These are phyloP conservation scores for Echeveria elegans DNA, from an alignment of 164 flowering plant genomes.

Conservation along the genomic window DNA sequence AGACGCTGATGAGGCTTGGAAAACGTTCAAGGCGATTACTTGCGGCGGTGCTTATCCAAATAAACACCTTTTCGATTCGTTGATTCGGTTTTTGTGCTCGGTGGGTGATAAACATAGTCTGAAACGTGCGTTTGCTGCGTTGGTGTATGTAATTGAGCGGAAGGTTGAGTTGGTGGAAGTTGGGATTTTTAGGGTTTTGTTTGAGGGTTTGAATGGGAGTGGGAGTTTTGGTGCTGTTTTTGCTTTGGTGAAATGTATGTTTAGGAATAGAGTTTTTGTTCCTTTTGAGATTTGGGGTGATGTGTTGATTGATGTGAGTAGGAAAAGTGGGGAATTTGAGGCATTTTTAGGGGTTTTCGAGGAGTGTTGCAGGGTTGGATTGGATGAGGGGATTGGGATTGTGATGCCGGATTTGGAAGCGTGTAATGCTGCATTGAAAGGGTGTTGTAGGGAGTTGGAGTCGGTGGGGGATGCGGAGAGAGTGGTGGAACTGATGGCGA, in stretches of 20 bases:
- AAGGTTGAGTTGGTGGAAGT: slow-evolving; percentile 39
- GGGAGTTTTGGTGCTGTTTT: slow-evolving; percentile 66
- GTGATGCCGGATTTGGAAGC: slow-evolving; percentile 69
- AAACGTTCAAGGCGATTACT: slow-evolving; percentile 69
- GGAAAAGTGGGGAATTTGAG: slow-evolving; percentile 48
- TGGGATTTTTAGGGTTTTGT: slow-evolving; percentile 35
- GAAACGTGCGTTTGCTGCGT: slow-evolving; percentile 81
- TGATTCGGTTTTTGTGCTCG: slow-evolving; percentile 60
- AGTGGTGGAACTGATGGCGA: slow-evolving; percentile 67
- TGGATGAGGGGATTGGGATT: slow-evolving; percentile 65
- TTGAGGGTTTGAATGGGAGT: slow-evolving; percentile 45
- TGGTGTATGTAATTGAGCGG: slow-evolving; percentile 56
- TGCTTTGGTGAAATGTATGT: slow-evolving; percentile 61
- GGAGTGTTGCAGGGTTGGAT: slow-evolving; percentile 62
- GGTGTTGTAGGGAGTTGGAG: slow-evolving; percentile 38
- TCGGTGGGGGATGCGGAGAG: slow-evolving; percentile 72
- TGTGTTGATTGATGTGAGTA: slow-evolving; percentile 50
- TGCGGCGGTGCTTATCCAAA: slow-evolving; percentile 38
- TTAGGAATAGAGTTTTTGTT: slow-evolving; percentile 62
- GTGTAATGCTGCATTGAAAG: slow-evolving; percentile 84
- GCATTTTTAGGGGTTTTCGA: slow-evolving; percentile 53
- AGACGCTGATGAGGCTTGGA: slow-evolving; percentile 90
- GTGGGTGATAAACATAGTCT: slow-evolving; percentile 48
- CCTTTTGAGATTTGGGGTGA: slow-evolving; percentile 71
- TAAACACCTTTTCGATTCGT: slow-evolving; percentile 54